phyloP scores from a whole-genome alignment of 495 filamentous ascomycete genomes.

The Friedmanniomyces simplex region DNA sequence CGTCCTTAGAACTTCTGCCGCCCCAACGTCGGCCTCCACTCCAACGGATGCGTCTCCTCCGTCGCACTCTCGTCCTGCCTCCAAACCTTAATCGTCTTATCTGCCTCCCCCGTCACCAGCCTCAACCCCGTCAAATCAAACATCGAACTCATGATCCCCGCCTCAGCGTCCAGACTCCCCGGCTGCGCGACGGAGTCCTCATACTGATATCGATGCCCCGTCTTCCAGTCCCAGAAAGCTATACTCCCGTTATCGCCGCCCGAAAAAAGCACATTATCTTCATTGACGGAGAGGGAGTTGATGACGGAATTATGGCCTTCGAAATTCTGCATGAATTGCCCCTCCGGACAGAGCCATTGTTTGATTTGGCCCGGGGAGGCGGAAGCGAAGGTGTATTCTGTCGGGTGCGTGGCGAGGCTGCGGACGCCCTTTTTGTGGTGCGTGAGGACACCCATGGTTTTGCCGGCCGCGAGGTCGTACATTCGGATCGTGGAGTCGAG shows the following conservation, averaged over 20 bases:
- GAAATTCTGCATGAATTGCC: slow-evolving; percentile 99
- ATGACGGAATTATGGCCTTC: slow-evolving; percentile 94
- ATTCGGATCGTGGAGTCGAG: slow-evolving; percentile 86
- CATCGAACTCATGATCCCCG: slow-evolving; percentile 82
- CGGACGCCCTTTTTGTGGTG: slow-evolving; percentile 98
- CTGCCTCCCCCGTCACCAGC: slow-evolving; percentile 86
- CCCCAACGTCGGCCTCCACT: slow-evolving; percentile 82
- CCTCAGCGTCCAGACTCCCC: slow-evolving; percentile 85
- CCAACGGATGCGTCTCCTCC: slow-evolving; percentile 78
- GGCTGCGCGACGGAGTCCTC: slow-evolving; percentile 88
- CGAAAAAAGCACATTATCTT: slow-evolving; percentile 89
- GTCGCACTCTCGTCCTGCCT: slow-evolving; percentile 83
- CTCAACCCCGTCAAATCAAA: slow-evolving; percentile 84
- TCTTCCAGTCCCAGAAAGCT: slow-evolving; percentile 99
- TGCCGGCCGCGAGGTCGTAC: slow-evolving; percentile 94
- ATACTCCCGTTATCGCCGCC: slow-evolving; percentile 95
- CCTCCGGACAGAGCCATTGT: slow-evolving; percentile 98
- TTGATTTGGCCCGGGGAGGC: slow-evolving; percentile 91
- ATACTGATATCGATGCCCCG: slow-evolving; percentile 78
- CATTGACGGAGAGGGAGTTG: slow-evolving; percentile 87
- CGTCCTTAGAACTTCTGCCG: slow-evolving; percentile 50
- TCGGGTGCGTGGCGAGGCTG: slow-evolving; percentile 73
- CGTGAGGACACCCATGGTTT: slow-evolving; percentile 89
- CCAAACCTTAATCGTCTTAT: slow-evolving; percentile 99
- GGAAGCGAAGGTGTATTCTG: slow-evolving; percentile 92